Conservation (phyloP, 2,329 filamentous ascomycete species). For the Aspergillus aculeatus region DNA sequence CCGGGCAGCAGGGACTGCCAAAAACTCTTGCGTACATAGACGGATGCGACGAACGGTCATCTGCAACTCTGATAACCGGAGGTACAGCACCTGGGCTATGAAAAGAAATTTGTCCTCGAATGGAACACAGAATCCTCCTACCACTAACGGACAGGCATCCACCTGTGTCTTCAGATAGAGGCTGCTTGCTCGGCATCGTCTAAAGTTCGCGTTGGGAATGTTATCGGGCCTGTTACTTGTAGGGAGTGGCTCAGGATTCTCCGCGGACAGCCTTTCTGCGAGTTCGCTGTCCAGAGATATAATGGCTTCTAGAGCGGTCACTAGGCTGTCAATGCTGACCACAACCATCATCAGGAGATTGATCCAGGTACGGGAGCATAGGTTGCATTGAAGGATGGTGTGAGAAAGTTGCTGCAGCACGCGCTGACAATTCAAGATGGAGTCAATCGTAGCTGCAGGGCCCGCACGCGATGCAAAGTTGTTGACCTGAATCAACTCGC, state of each 20-base stretch:
- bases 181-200: conserved; percentile 9
- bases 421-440: conserved; percentile 28
- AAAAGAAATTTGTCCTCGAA: conserved; percentile 29
- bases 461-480: conserved; percentile 17
- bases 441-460: conserved; percentile 25
- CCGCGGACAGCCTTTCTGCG: conserved; percentile 14
- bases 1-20: conserved; percentile 18
- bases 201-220: not conserved
- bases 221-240: conserved; percentile 10
- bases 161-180: conserved; percentile 22
- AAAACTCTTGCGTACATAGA: conserved; percentile 25
- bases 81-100: conserved; percentile 27
- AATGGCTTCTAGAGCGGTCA: conserved; percentile 26
- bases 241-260: conserved; percentile 11
- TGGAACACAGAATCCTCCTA: conserved; percentile 28
- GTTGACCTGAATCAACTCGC: conserved; percentile 25
- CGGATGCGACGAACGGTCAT: conserved; percentile 28
- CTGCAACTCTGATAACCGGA: conserved; percentile 29
- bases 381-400: conserved; percentile 29
- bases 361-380: conserved; percentile 25
- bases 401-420: conserved; percentile 29
- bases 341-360: conserved; percentile 33
- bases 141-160: conserved; percentile 27
- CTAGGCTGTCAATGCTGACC: conserved; percentile 31
- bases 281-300: conserved; percentile 15